Base-by-base conservation (phyloP, 202 grass and related monocot species). In the Cymbopogon flexuosus region DNA sequence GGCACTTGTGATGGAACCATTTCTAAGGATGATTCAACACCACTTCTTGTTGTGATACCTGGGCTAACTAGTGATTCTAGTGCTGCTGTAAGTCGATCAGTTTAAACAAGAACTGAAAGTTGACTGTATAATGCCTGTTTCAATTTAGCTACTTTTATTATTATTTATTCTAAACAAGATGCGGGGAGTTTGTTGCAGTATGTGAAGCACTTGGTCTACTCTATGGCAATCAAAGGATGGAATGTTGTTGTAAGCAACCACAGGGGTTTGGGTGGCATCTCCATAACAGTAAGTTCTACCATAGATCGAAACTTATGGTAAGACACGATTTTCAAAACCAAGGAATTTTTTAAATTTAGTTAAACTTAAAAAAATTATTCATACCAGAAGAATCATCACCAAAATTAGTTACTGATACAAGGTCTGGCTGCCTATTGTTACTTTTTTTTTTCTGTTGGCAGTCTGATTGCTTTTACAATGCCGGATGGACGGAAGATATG, bases 401-500 rank as follows among this genome's bases (percentile, higher is more conserved):
- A 40, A 77, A 29, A 67, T 47, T 23, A 78, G 73, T 61, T 33
- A 31, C 22, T 54, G 19, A 27, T 37, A 73, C 66, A 78, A 36
- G 54, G 11, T 35, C 52, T 36, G 62, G 12, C 21, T 78, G 51
- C 8, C 33, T 78, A 14, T 78, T 73, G 24, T 73, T 62, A 81
- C 49, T 79, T 42, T 5, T 67, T 31, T 77, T 64, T 73, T 30
- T 69, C 41, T 49, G 47, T 65, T 37, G 49, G 72, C 79, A 97
- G 91, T 94, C 94, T 18, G 94, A 94, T 89, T 94, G 89, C 83
- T 94, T 97, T 73, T 97, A 97, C 59, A 97, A 97, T 94, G 94
- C 91, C 27, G 91, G 94, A 85, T 97, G 94, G 94, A 97, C 91
- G 0, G 89, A 92, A 81, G 94, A 97, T 90, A 37, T 91, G 60